Percentiles rank a stretch among this genome's conserved stretches.
Evolutionary conservation across 1,284 basidiomycete species (phyloP).

Genomic region (Polyporus tsugae): DNA sequence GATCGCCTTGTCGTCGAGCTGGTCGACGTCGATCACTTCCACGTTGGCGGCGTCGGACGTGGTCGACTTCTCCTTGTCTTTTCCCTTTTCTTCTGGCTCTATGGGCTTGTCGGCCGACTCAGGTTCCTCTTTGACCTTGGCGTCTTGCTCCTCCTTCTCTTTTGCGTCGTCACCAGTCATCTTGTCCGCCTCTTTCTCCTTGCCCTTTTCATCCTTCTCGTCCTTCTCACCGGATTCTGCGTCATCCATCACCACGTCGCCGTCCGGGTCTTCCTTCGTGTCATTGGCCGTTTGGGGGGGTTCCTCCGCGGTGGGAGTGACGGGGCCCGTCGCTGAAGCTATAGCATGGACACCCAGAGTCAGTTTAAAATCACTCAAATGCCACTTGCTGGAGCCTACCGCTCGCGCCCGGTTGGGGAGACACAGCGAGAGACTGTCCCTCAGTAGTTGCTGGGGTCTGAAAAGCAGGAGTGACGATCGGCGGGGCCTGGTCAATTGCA

Average conservation of each 20-base stretch:
- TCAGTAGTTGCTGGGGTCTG: constrained; percentile 34
- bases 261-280: constrained; percentile 33
- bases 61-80: constrained; percentile 5
- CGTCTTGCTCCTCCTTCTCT: constrained; percentile 6
- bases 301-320: constrained; percentile 24
- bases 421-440: constrained; percentile 30
- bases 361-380: too few relatives aligned
- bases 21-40: constrained; percentile 60
- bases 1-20: constrained; percentile 48
- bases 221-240: constrained; percentile 24
- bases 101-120: constrained; percentile 1
- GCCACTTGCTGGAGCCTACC: constrained; percentile 17
- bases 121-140: background rate
- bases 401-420: constrained; percentile 32
- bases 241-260: constrained; percentile 34
- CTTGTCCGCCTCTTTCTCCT: constrained; percentile 8
- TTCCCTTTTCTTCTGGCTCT: constrained; percentile 10
- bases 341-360: background rate
- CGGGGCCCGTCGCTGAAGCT: constrained; percentile 23
- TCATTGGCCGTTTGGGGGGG: constrained; percentile 16
- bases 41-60: constrained; percentile 46
- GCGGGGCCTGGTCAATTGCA: constrained; percentile 35
- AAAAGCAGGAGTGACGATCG: constrained; percentile 34
- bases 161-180: background rate
- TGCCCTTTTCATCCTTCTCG: constrained; percentile 25